phyloP scores from a whole-genome alignment of 768 basidiomycete species.

The Leccinum boreale region DNA sequence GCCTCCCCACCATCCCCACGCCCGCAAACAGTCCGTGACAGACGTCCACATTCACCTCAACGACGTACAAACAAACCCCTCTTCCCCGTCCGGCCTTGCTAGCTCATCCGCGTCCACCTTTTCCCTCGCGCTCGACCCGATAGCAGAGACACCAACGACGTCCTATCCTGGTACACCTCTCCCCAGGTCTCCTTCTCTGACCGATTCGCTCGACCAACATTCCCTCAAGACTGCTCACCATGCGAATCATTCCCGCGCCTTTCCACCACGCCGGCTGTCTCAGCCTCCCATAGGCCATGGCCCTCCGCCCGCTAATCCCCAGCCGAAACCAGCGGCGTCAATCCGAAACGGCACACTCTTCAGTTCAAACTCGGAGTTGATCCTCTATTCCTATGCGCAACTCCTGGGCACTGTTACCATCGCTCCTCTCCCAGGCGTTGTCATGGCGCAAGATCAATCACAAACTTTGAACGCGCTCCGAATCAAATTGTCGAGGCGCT shows the following conservation, averaged over 20 bases:
- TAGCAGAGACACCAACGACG: conserved; percentile 41
- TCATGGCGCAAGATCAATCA: conserved; percentile 43
- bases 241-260: conserved; percentile 31
- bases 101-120: conserved; percentile 46
- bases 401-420: conserved; percentile 66
- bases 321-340: conserved; percentile 11
- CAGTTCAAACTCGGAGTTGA: conserved; percentile 55
- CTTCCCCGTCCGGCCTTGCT: conserved; percentile 21
- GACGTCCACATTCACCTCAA: conserved; percentile 44
- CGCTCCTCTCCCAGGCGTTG: conserved; percentile 42
- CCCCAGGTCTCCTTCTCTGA: conserved; percentile 24
- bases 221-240: conserved; percentile 30
- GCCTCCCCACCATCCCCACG: conserved; percentile 67
- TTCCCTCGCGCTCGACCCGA: conserved; percentile 47
- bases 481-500: conserved; percentile 43
- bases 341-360: conserved; percentile 45
- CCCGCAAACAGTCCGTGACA: conserved; percentile 67
- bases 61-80: conserved; percentile 20
- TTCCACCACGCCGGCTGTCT: conserved; percentile 31
- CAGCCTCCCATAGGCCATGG: conserved; percentile 49
- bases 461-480: conserved; percentile 47
- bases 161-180: conserved; percentile 37
- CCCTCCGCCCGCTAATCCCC: conserved; percentile 25
- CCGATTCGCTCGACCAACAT: conserved; percentile 25
- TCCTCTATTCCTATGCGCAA: conserved; percentile 85